phyloP scores from a whole-genome alignment of 768 basidiomycete species.

The Rhodotorula taiwanensis region DNA sequence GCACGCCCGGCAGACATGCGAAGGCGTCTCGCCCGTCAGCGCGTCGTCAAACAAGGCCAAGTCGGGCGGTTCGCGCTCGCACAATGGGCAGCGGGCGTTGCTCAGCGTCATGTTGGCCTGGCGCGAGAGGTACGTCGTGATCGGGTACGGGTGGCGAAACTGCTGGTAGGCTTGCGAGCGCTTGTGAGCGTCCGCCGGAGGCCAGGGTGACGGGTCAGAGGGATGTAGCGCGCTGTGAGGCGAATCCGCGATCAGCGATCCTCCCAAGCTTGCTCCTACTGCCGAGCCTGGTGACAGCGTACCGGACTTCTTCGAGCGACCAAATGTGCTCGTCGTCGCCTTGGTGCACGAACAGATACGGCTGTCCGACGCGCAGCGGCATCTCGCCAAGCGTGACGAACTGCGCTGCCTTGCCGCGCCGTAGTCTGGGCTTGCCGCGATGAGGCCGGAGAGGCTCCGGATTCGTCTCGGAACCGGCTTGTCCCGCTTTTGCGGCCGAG shows the following conservation, averaged over 20 bases:
- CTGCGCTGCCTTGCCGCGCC: background rate
- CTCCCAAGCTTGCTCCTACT: background rate
- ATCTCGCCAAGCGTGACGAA: conserved; percentile 11
- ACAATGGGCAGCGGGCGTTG: conserved; percentile 1
- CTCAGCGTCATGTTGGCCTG: background rate
- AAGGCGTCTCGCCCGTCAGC: conserved; percentile 11
- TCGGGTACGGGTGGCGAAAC: background rate
- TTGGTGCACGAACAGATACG: conserved; percentile 20
- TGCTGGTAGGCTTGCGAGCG: background rate
- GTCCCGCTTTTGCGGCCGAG: too few species aligned
- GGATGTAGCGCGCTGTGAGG: conserved; percentile 7
- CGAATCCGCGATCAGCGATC: too few species aligned
- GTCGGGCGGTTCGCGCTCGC: conserved; percentile 10
- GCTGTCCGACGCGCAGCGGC: conserved; percentile 6
- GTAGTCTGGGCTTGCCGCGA: conserved; percentile 1
- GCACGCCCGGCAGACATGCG: conserved; percentile 4
- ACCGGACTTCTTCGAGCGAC: conserved; percentile 20
- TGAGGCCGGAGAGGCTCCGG: background rate
- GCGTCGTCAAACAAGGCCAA: conserved; percentile 2
- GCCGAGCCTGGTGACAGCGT: background rate
- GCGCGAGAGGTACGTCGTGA: conserved; percentile 22
- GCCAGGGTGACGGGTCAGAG: background rate
- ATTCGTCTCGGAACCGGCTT: too few species aligned
- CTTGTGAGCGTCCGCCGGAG: background rate
- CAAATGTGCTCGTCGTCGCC: conserved; percentile 22